Conservation (phyloP, 1,139 yeast species). For the Pichia sp. region DNA sequence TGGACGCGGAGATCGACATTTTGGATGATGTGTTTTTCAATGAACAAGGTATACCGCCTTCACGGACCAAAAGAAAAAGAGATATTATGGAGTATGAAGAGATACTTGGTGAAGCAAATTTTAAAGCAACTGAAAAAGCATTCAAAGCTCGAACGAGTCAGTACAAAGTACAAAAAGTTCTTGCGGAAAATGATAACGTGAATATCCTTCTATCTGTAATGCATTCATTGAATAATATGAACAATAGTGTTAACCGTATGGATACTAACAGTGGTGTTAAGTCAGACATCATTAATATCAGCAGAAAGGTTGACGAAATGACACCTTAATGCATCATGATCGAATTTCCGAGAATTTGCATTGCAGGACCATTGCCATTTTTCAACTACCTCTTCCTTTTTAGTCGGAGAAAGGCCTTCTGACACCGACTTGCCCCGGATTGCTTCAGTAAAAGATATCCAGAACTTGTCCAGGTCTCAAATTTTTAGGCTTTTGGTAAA, state of each 20-base stretch:
- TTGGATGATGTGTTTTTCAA: background rate
- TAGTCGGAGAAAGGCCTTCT: background rate
- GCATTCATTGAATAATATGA: background rate
- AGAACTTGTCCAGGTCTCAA: background rate
- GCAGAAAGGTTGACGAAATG: background rate
- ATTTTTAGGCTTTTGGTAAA: background rate
- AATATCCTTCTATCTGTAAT: background rate
- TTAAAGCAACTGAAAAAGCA: background rate
- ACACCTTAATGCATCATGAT: background rate
- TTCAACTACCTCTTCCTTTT: background rate
- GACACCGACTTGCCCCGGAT: background rate
- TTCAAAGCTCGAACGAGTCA: background rate
- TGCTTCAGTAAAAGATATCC: background rate
- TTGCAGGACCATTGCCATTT: background rate
- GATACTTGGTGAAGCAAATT: background rate
- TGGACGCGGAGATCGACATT: background rate
- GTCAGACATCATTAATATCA: background rate
- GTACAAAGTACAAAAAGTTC: background rate
- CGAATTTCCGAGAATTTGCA: background rate
- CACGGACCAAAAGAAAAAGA: background rate
- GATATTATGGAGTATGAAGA: background rate
- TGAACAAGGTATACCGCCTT: background rate
- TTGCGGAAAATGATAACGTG: background rate
- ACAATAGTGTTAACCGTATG: background rate
- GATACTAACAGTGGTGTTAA: background rate